Conservation (phyloP, 106 monocot genomes). For the Posidonia australis region DNA sequence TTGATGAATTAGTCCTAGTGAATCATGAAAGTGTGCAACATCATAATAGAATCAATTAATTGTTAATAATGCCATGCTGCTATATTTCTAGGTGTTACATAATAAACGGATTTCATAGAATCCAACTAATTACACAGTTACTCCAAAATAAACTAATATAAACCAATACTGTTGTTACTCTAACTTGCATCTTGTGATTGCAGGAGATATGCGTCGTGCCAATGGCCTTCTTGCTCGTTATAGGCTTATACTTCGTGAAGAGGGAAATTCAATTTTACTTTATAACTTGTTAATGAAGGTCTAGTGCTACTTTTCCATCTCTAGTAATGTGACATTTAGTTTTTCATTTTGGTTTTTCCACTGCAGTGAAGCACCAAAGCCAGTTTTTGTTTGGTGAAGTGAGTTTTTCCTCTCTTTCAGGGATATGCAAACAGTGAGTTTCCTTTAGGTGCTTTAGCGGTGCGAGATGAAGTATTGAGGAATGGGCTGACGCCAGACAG, state of each 20-base stretch:
- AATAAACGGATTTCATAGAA: too few relatives aligned
- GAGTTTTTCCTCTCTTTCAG: slow-evolving; percentile 18
- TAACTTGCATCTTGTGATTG: slow-evolving; percentile 7
- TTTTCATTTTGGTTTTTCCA: too few relatives aligned
- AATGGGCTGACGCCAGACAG: slow-evolving; percentile 77
- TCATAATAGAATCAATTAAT: too few relatives aligned
- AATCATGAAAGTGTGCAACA: too few relatives aligned
- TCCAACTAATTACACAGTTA: too few relatives aligned
- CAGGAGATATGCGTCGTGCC: slow-evolving; percentile 85
- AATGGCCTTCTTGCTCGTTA: slow-evolving; percentile 80
- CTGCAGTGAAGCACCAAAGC: not conserved
- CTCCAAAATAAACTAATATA: too few relatives aligned
- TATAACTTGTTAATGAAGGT: slow-evolving; percentile 92
- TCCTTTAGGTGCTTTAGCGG: slow-evolving; percentile 66
- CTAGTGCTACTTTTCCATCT: not conserved
- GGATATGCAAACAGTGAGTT: slow-evolving; percentile 66
- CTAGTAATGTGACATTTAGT: too few relatives aligned
- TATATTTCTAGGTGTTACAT: too few relatives aligned
- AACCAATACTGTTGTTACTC: not conserved
- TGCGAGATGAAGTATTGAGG: slow-evolving; percentile 63
- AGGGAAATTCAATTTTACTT: slow-evolving; percentile 42
- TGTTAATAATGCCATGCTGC: too few relatives aligned
- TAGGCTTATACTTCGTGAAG: slow-evolving; percentile 43
- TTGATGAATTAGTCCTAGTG: too few relatives aligned
- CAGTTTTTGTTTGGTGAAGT: too few relatives aligned